These are phyloP conservation scores for Nemania abortiva DNA, from an alignment of 2,329 filamentous ascomycete genomes.

Conservation along the genomic window DNA sequence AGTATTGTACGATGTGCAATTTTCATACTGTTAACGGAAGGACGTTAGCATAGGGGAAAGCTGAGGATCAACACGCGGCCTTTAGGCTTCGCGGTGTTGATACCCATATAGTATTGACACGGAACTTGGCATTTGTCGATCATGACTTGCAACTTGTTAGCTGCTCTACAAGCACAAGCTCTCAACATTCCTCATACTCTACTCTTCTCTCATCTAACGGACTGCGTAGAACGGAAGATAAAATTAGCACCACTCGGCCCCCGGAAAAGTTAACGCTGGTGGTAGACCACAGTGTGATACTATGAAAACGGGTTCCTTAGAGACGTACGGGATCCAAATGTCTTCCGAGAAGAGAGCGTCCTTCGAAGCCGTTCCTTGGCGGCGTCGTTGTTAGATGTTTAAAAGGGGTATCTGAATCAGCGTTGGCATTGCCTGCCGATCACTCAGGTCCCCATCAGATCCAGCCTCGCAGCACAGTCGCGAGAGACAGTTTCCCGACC, in stretches of 20 bases:
- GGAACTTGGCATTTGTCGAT: slow-evolving; percentile 28
- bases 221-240: not conserved
- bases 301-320: not conserved
- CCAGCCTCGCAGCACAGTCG: slow-evolving; percentile 15
- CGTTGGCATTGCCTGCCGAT: not conserved
- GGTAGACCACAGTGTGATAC: not conserved
- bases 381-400: not conserved
- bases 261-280: not conserved
- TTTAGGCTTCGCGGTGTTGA: slow-evolving; percentile 2
- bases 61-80: slow-evolving; percentile 20
- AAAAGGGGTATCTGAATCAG: not conserved
- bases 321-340: not conserved
- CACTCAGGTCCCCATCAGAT: not conserved
- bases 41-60: slow-evolving; percentile 7
- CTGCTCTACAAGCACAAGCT: not conserved
- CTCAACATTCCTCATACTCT: not conserved
- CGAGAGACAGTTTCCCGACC: not conserved
- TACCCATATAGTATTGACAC: not conserved
- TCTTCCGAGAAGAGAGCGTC: not conserved
- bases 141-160: slow-evolving; percentile 11
- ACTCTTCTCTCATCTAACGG: not conserved
- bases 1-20: slow-evolving; percentile 18
- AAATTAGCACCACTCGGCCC: not conserved
- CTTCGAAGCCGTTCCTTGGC: slow-evolving; percentile 12
- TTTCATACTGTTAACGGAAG: slow-evolving; percentile 25